Evolutionary conservation across 1,284 basidiomycete genomes (phyloP).

Genomic region (Porphyrellus sp.): DNA sequence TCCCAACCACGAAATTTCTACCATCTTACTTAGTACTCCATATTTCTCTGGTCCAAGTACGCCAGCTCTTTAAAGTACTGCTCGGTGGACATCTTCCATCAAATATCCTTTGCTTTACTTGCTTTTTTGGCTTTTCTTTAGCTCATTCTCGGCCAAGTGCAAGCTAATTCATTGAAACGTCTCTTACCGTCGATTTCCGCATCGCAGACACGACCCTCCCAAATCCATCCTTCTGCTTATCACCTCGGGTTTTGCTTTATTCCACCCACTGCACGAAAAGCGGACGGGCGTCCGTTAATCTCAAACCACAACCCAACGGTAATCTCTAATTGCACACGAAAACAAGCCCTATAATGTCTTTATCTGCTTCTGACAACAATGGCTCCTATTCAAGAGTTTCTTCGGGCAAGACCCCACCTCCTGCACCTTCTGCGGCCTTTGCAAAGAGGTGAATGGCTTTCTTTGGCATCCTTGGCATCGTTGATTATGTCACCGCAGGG

Average conservation of each 20-base stretch:
- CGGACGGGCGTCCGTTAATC: slow-evolving; percentile 37
- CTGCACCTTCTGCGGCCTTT: slow-evolving; percentile 83
- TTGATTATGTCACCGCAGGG: slow-evolving; percentile 44
- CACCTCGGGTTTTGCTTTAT: slow-evolving; percentile 26
- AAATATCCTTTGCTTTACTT: slow-evolving; percentile 35
- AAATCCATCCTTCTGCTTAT: slow-evolving; percentile 20
- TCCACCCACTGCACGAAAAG: slow-evolving; percentile 33
- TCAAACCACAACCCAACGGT: slow-evolving; percentile 50
- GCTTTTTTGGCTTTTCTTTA: slow-evolving; percentile 22
- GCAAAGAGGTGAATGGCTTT: slow-evolving; percentile 66
- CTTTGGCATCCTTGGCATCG: slow-evolving; percentile 13
- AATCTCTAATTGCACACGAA: slow-evolving; percentile 79
- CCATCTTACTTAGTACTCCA: slow-evolving; percentile 48
- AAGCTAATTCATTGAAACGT: slow-evolving; percentile 35
- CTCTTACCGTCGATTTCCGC: slow-evolving; percentile 24
- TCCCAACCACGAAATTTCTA: slow-evolving; percentile 42
- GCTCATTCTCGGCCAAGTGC: slow-evolving; percentile 29
- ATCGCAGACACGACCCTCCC: slow-evolving; percentile 34
- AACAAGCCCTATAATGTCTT: slow-evolving; percentile 77
- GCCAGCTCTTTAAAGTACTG: slow-evolving; percentile 36
- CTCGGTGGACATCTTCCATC: slow-evolving; percentile 32
- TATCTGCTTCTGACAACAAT: slow-evolving; percentile 77
- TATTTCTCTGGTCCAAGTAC: slow-evolving; percentile 39
- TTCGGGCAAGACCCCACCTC: slow-evolving; percentile 84
- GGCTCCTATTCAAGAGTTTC: slow-evolving; percentile 73